A percentile compares a stretch with the other conserved stretches of the same genome.
Conservation (phyloP, 306 rosid genomes). For the Astragalus glycyphyllos region DNA sequence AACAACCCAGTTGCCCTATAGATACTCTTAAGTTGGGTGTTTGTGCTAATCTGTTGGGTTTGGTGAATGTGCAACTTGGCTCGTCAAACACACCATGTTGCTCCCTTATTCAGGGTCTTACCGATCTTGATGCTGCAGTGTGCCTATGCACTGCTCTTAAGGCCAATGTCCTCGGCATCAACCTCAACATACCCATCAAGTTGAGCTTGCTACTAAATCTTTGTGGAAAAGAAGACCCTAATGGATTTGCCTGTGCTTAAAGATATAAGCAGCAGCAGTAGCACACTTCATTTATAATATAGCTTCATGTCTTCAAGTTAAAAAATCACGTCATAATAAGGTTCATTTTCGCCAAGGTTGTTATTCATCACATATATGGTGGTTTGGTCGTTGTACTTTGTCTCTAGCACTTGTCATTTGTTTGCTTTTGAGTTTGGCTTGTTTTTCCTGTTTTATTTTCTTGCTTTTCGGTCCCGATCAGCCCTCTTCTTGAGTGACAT, state of each 20-base stretch:
- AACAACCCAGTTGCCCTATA: constrained; percentile 47
- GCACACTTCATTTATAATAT: constrained; percentile 32
- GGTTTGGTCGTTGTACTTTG: no score
- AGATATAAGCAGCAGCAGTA: no score
- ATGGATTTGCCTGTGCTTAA: constrained; percentile 50
- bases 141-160: constrained; percentile 86
- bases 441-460: no score
- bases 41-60: constrained; percentile 68
- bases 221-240: constrained; percentile 63
- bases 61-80: constrained; percentile 65
- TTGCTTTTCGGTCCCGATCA: no score
- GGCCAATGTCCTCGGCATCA: constrained; percentile 64
- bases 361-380: no score
- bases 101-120: constrained; percentile 57
- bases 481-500: no score
- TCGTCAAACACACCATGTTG: constrained; percentile 74
- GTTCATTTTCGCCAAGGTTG: no score
- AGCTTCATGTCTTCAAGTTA: no score
- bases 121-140: constrained; percentile 77
- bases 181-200: constrained; percentile 61
- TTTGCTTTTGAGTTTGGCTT: no score
- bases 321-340: no score
- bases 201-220: constrained; percentile 70
- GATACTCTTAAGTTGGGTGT: constrained; percentile 72
- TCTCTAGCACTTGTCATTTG: no score